phyloP scores from a whole-genome alignment of 371 early-diverging fungal genomes.

The Apophysomyces trapeziformis region DNA sequence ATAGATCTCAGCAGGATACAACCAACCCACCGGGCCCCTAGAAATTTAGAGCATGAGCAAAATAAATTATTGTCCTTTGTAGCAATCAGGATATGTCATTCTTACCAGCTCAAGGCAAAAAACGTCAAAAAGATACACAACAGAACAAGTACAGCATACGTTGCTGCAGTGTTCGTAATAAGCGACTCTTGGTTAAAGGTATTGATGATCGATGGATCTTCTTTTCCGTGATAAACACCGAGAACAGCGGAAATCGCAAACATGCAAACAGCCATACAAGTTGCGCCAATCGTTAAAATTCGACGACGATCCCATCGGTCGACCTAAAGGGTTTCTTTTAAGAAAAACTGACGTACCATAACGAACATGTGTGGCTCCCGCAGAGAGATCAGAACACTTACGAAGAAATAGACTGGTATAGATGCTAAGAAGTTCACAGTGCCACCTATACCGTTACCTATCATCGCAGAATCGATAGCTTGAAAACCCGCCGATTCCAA shows the following conservation, averaged over 20 bases:
- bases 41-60: slow-evolving; percentile 29
- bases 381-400: slow-evolving; percentile 14
- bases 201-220: neutral
- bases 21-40: slow-evolving; percentile 91
- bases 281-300: slow-evolving; percentile 27
- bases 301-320: slow-evolving; percentile 29
- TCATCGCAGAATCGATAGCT: slow-evolving; percentile 39
- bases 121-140: slow-evolving; percentile 67
- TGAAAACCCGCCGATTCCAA: slow-evolving; percentile 67
- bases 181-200: slow-evolving; percentile 25
- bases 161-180: slow-evolving; percentile 35
- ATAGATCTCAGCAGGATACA: slow-evolving; percentile 86
- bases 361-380: too few species aligned
- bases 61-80: too few species aligned
- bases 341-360: too few species aligned
- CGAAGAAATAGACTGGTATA: slow-evolving; percentile 30
- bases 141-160: slow-evolving; percentile 56
- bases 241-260: slow-evolving; percentile 34
- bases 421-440: slow-evolving; percentile 31
- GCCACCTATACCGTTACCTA: slow-evolving; percentile 29
- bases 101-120: slow-evolving; percentile 57
- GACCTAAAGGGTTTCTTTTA: slow-evolving; percentile 14
- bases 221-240: slow-evolving; percentile 21
- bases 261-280: slow-evolving; percentile 27
- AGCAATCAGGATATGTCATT: neutral